Base-by-base conservation (phyloP, 2,329 filamentous ascomycete species). In the Cladosporium sp. region DNA sequence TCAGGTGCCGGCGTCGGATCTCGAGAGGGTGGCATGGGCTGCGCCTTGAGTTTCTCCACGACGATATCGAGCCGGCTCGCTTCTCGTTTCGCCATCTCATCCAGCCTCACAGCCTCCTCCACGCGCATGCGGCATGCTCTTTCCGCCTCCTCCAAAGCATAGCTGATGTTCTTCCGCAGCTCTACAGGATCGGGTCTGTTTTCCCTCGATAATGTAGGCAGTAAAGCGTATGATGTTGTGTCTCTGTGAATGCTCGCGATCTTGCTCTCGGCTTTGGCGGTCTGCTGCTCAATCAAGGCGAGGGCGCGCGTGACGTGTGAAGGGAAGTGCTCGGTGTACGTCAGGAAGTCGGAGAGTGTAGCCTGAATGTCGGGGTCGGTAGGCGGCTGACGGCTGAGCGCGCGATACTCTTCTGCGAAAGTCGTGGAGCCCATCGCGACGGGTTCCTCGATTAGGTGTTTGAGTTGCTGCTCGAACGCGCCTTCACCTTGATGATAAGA, bases 311-410 rank as follows among this genome's bases (percentile, higher is more conserved):
- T 75, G 19, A 85, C 72, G 64, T 85, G 82, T 9, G 82, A 80
- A 33, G 82, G 82, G 53, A 84, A 82, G 72, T 83, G 84, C 69
- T 85, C 82, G 57, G 82, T 85, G 69, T 85, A 85, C 67, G 84
- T 81, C 54, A 84, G 78, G 67, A 82, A 85, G 66, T 85, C 82
- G 58, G 81, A 83, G 43, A 85, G 79, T 22, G 82, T 84, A 33
- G 81, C 79, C 64, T 84, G 81, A 53, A 81, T 79, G 63, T 85
- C 82, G 33, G 82, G 82, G 63, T 85, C 81, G 43, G 62, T 62
- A 11, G 61, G 63, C 8, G 64, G 62, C 51, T 63, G 65, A 10
- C 63, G 60, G 54, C 63, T 65, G 28, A 67, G 55, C n/a, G 64
- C 64, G 54, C 65, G 61, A 56, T 66, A 63, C 55, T 66, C 60